Base-by-base conservation (phyloP, 1,139 yeast species). In the Tardiomyces digboiensis region DNA sequence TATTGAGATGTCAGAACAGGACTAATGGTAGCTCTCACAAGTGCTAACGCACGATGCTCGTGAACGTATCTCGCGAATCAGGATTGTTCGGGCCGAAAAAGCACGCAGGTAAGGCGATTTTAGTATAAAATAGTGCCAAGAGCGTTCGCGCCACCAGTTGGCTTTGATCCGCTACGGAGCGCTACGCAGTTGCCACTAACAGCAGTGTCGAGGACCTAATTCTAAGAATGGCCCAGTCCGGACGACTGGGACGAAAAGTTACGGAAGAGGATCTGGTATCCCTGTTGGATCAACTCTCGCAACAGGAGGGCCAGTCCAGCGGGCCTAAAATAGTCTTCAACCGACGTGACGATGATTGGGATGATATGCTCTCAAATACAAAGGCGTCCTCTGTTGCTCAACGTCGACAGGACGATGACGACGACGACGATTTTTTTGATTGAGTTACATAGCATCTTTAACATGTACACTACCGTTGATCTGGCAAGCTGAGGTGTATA, bases 81-180 rank as follows among this genome's bases (percentile, higher is more conserved):
- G 89, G 39, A 76, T 91, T 58, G 98, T 91, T 38, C 76, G 91
- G 57, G 93, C 94, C 2, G 97, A 91, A 46, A 72, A 97, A 44
- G 97, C 95, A 1, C 75, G 76, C 42, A n/a, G n/a, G n/a, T n/a
- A n/a, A n/a, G n/a, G n/a, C n/a, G 85, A n/a, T n/a, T n/a, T n/a
- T n/a, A n/a, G n/a, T n/a, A n/a, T n/a, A n/a, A n/a, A n/a, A n/a
- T n/a, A n/a, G n/a, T n/a, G n/a, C n/a, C n/a, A n/a, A n/a, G n/a
- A n/a, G n/a, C n/a, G n/a, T n/a, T n/a, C n/a, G n/a, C n/a, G n/a
- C n/a, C n/a, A n/a, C n/a, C n/a, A n/a, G n/a, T n/a, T n/a, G 20
- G 40, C n/a, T 18, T 33, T 38, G 22, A n/a, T 18, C 20, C 2
- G 26, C 22, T 40, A 36, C 13, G 22, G 37, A 57, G n/a, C n/a